Evolutionary conservation across 352 stramenopile genomes (phyloP).

Genomic region (Pythium chondricola): DNA sequence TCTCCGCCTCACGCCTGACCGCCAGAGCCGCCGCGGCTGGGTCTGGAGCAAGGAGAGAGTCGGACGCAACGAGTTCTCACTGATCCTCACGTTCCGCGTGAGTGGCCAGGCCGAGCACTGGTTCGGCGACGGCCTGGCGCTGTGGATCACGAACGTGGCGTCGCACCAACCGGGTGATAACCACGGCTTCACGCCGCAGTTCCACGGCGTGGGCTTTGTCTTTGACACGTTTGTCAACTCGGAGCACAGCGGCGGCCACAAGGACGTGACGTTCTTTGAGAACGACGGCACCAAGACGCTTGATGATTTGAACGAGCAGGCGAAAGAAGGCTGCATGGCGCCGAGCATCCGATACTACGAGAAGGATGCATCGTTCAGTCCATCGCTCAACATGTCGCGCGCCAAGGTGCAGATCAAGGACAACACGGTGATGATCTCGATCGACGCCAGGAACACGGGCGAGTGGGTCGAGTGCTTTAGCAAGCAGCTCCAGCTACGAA

Average conservation of each 20-base stretch:
- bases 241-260: conserved; percentile 72
- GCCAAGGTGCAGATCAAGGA: conserved; percentile 77
- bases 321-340: conserved; percentile 71
- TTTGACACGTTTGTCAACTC: conserved; percentile 85
- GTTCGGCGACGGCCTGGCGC: conserved; percentile 75
- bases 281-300: conserved; percentile 74
- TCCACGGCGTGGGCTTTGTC: conserved; percentile 67
- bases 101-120: conserved; percentile 64
- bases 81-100: conserved; percentile 81
- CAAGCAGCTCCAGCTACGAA: conserved; percentile 37
- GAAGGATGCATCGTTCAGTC: conserved; percentile 68
- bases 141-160: conserved; percentile 66
- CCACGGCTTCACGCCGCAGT: conserved; percentile 73
- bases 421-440: conserved; percentile 58
- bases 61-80: conserved; percentile 53
- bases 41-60: conserved; percentile 73
- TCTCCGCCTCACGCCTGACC: conserved; percentile 70
- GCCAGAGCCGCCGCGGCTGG: conserved; percentile 67
- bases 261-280: conserved; percentile 78
- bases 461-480: conserved; percentile 67
- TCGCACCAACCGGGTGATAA: conserved; percentile 60
- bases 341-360: conserved; percentile 77
- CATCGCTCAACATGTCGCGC: conserved; percentile 75
- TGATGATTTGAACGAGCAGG: conserved; percentile 67
- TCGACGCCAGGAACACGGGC: conserved; percentile 67